Conservation (phyloP, 1,284 basidiomycete species). For the Cutaneotrichosporon curvatum region DNA sequence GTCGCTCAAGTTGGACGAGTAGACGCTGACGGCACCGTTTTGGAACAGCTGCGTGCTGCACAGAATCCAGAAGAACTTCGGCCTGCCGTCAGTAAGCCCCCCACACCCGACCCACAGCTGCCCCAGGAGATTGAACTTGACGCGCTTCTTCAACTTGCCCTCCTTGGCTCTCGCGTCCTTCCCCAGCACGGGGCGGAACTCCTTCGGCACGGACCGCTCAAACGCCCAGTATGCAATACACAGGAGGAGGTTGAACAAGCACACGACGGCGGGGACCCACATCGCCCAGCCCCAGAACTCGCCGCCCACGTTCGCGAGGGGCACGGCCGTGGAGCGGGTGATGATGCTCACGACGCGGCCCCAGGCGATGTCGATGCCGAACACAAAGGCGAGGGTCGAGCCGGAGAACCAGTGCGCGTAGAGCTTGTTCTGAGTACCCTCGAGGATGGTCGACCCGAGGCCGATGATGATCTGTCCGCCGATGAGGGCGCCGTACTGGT, state of each 20-base stretch:
- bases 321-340: conserved; percentile 27
- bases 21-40: conserved; percentile 35
- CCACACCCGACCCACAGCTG: conserved; percentile 2
- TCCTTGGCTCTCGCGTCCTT: too few species aligned
- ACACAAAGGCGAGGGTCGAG: conserved; percentile 26
- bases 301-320: conserved; percentile 31
- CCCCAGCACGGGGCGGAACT: conserved; percentile 15
- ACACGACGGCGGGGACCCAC: conserved; percentile 21
- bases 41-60: conserved; percentile 23
- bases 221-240: conserved; percentile 26
- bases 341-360: conserved; percentile 29
- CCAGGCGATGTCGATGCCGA: conserved; percentile 38
- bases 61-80: conserved; percentile 16
- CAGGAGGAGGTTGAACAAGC: too few species aligned
- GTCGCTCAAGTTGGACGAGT: conserved; percentile 39
- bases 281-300: conserved; percentile 38
- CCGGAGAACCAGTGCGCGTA: conserved; percentile 41
- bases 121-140: too few species aligned
- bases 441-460: conserved; percentile 24
- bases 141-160: not conserved
- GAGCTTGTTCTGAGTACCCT: conserved; percentile 34
- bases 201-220: conserved; percentile 26
- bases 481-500: conserved; percentile 26
- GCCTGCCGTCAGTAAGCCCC: conserved; percentile 10
- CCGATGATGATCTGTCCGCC: conserved; percentile 34